Conservation (phyloP, 495 filamentous ascomycete genomes). For the Durotheca rogersii region DNA sequence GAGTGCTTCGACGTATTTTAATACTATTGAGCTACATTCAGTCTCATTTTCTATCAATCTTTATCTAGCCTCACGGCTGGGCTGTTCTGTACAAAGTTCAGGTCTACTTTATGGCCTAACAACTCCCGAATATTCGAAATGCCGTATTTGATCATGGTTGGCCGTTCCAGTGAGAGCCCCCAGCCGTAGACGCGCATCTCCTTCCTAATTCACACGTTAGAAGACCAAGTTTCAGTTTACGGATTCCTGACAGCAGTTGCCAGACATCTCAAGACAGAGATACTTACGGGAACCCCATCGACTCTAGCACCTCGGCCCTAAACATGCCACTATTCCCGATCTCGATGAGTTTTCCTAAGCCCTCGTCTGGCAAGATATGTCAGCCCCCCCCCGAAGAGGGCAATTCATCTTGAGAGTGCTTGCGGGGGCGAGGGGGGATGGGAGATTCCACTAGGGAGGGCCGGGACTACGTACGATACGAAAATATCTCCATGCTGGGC, state of each 20-base stretch:
- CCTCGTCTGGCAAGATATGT: conserved; percentile 53
- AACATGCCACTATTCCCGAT: conserved; percentile 99
- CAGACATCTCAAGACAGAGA: not conserved
- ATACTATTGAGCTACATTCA: too few species aligned
- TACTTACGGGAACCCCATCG: conserved; percentile 42
- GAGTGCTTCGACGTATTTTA: too few species aligned
- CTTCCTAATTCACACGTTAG: conserved; percentile 42
- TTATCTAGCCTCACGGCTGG: conserved; percentile 81
- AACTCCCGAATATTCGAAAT: conserved; percentile 85
- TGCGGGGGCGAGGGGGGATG: too few species aligned
- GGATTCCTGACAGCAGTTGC: too few species aligned
- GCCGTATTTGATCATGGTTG: conserved; percentile 96
- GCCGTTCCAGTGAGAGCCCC: conserved; percentile 86
- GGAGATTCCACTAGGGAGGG: too few species aligned
- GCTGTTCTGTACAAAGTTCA: conserved; percentile 78
- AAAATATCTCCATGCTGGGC: conserved; percentile 95
- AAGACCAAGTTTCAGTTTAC: too few species aligned
- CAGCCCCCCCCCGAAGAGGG: not conserved
- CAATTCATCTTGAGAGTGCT: not conserved
- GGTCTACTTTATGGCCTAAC: conserved; percentile 80
- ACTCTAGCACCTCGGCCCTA: conserved; percentile 90
- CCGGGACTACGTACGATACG: conserved; percentile 57
- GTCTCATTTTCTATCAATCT: conserved; percentile 53
- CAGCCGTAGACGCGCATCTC: conserved; percentile 88
- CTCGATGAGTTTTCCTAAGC: conserved; percentile 87